Base-by-base conservation (phyloP, 495 filamentous ascomycete species). In the Penicillium arizonense region DNA sequence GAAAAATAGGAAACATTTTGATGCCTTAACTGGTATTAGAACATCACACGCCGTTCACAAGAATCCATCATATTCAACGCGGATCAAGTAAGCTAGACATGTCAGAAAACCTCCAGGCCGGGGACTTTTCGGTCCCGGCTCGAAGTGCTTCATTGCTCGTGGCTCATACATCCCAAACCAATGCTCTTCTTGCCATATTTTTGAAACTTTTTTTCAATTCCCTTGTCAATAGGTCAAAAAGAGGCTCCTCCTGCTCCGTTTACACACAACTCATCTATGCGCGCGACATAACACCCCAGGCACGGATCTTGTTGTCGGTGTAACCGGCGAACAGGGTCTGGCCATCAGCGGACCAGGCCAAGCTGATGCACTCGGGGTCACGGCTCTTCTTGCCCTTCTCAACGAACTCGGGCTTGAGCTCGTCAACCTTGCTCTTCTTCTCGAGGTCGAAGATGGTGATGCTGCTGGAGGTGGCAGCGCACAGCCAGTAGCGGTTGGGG, bases 391-490 rank as follows among this genome's bases (percentile, higher is more conserved):
- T 96, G 78, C 94, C 91, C 70, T 91, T 87, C 67, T 91, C 84
- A 57, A 90, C 83, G 80, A 95, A 97, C 69, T 98, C 95, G 59
- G 95, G 95, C 89, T 96, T 97, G 74, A 99, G 84, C 85, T 97
- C 94, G 66, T 99, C 94, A 60, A 99, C 94, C 87, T 97, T 97
- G 86, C 87, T 93, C 90, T 99, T 97, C 92, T 99, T 99, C 90
- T 99, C 94, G 63, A 99, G 85, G 74, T 99, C 94, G 79, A 99
- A 99, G 82, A 99, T 97, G 85, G 96, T 97, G 85, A 99, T 97
- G 82, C 83, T 88, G 80, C 82, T 89, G 69, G 88, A 82, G 53
- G 94, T 99, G 68, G 94, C 94, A 69, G 94, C 94, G 85, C 94
- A 99, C 55, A 99, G 86, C 94, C 94, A 99, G 91, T 99, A 99